These are phyloP conservation scores for Henckelia pumila DNA, from an alignment of 257 asterid species.

Conservation along the genomic window DNA sequence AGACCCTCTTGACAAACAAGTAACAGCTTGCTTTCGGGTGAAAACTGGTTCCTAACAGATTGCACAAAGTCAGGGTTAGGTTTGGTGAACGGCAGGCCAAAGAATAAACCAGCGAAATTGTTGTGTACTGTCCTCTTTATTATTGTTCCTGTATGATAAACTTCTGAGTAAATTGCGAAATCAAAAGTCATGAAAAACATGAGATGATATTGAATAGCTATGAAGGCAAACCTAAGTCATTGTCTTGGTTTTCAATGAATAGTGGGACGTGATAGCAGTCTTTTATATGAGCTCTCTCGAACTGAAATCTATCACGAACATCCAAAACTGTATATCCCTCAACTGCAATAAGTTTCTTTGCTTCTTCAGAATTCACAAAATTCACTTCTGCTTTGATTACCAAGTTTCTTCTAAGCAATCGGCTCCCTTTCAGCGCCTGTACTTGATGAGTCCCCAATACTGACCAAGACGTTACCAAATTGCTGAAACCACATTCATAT, in stretches of 20 bases:
- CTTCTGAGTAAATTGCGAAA: slow-evolving; percentile 8
- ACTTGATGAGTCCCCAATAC: slow-evolving; percentile 35
- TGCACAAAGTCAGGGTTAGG: slow-evolving; percentile 71
- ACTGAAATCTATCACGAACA: slow-evolving; percentile 78
- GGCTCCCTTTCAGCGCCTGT: slow-evolving; percentile 27
- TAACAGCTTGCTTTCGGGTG: slow-evolving; percentile 75
- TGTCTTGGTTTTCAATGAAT: slow-evolving; percentile 74
- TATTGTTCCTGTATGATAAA: slow-evolving; percentile 58
- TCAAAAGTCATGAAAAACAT: not conserved
- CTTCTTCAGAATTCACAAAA: slow-evolving; percentile 66
- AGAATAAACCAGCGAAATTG: slow-evolving; percentile 84
- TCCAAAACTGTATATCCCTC: slow-evolving; percentile 76
- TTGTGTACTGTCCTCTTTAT: slow-evolving; percentile 73
- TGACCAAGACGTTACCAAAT: slow-evolving; percentile 42
- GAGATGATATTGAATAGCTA: not conserved
- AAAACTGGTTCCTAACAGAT: slow-evolving; percentile 58
- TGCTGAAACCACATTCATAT: slow-evolving; percentile 53
- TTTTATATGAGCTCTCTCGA: slow-evolving; percentile 72
- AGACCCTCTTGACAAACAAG: slow-evolving; percentile 97
- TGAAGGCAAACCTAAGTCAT: slow-evolving; percentile 49
- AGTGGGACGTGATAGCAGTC: slow-evolving; percentile 74
- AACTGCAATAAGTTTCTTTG: slow-evolving; percentile 64
- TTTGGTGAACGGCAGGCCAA: slow-evolving; percentile 82
- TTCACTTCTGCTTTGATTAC: slow-evolving; percentile 58
- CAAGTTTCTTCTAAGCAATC: slow-evolving; percentile 28